phyloP scores from a whole-genome alignment of 2,329 filamentous ascomycete species.

The Fusarium dimerum region DNA sequence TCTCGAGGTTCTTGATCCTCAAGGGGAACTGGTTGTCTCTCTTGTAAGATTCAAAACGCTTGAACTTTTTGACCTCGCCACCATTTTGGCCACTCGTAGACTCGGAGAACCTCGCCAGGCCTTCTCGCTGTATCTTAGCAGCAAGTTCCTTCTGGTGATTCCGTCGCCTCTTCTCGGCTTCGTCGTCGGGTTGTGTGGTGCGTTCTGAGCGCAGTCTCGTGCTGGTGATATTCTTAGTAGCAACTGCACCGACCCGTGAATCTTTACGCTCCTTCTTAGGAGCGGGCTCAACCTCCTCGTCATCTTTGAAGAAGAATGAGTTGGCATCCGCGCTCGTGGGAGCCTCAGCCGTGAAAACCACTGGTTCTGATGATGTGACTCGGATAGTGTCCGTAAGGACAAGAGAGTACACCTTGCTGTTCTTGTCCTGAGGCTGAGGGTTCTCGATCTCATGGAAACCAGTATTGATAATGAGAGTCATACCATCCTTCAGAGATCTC shows the following conservation, averaged over 20 bases:
- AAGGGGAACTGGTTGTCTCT: constrained; percentile 89
- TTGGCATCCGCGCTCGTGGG: constrained; percentile 89
- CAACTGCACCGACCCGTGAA: constrained; percentile 78
- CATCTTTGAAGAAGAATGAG: constrained; percentile 98
- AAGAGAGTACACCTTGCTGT: constrained; percentile 84
- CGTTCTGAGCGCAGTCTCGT: constrained; percentile 90
- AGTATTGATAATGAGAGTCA: constrained; percentile 91
- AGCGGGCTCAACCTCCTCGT: constrained; percentile 81
- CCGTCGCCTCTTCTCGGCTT: constrained; percentile 81
- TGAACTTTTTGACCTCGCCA: constrained; percentile 96
- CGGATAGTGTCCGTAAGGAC: constrained; percentile 92
- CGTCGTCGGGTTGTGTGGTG: constrained; percentile 83
- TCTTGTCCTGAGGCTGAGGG: constrained; percentile 82
- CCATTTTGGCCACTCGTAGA: constrained; percentile 84
- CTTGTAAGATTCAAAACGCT: constrained; percentile 99
- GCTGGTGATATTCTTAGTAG: constrained; percentile 93
- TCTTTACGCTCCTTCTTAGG: constrained; percentile 93
- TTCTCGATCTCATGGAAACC: constrained; percentile 91
- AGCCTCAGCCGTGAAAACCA: constrained; percentile 92
- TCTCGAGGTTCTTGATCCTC: constrained; percentile 80
- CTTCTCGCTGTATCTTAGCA: constrained; percentile 85
- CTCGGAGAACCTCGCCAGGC: constrained; percentile 81
- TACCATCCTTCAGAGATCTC: constrained; percentile 85
- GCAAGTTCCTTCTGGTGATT: constrained; percentile 92
- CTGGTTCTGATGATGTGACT: constrained; percentile 74